A percentile compares a stretch with the other conserved stretches of the same genome.
Conservation (phyloP, 2,329 filamentous ascomycete species). For the Cladosporium velox region DNA sequence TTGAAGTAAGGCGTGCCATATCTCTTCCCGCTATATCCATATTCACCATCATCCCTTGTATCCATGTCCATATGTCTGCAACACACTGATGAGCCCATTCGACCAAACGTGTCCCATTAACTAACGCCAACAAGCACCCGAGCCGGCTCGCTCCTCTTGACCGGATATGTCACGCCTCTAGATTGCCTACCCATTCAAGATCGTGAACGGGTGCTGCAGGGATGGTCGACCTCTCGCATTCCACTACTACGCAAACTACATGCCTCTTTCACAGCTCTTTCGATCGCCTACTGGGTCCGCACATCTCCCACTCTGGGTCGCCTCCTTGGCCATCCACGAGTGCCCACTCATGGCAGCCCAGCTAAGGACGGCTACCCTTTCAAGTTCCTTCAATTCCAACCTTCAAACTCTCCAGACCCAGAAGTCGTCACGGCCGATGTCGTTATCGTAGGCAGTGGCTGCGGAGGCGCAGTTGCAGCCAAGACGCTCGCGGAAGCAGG, state of each 20-base stretch:
- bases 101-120: background rate
- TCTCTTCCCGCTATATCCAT: background rate
- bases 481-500: slow-evolving; percentile 79
- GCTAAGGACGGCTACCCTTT: slow-evolving; percentile 56
- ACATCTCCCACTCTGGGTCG: slow-evolving; percentile 57
- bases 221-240: slow-evolving; percentile 63
- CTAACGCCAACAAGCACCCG: slow-evolving; percentile 53
- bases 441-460: slow-evolving; percentile 83
- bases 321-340: slow-evolving; percentile 60
- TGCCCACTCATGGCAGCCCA: slow-evolving; percentile 57
- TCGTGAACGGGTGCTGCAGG: slow-evolving; percentile 63
- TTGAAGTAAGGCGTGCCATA: slow-evolving; percentile 49
- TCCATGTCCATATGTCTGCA: background rate
- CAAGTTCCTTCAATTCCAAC: slow-evolving; percentile 62
- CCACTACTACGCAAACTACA: slow-evolving; percentile 57
- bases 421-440: slow-evolving; percentile 75
- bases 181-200: slow-evolving; percentile 61
- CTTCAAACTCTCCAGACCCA: slow-evolving; percentile 40
- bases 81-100: background rate
- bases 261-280: slow-evolving; percentile 58
- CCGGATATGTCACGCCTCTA: slow-evolving; percentile 66
- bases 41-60: background rate
- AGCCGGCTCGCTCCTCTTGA: slow-evolving; percentile 64
- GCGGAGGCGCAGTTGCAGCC: slow-evolving; percentile 78
- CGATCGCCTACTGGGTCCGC: slow-evolving; percentile 58